These are phyloP conservation scores for Xylariomycetidae sp. DNA, from an alignment of 2,329 filamentous ascomycete genomes.

Conservation along the genomic window DNA sequence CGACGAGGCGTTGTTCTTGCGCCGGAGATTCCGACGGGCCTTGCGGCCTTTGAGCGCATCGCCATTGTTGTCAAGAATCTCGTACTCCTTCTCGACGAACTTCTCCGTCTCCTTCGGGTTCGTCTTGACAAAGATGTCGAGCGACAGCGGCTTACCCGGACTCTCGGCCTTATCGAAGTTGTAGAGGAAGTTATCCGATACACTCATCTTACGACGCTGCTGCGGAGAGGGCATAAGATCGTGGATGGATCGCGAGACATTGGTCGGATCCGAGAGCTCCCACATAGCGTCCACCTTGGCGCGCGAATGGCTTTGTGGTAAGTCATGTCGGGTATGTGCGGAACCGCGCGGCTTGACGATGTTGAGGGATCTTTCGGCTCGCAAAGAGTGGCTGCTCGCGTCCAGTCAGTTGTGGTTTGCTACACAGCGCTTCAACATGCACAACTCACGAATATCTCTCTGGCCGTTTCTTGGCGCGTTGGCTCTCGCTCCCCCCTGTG, in stretches of 20 bases:
- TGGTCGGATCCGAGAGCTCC: slow-evolving; percentile 31
- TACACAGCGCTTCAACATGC: slow-evolving; percentile 1
- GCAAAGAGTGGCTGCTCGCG: too few relatives aligned
- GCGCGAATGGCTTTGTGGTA: slow-evolving; percentile 25
- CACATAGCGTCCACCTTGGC: slow-evolving; percentile 27
- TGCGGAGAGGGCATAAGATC: slow-evolving; percentile 25
- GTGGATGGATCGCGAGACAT: slow-evolving; percentile 28
- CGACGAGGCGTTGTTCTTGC: slow-evolving; percentile 20
- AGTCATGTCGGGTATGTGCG: slow-evolving; percentile 10
- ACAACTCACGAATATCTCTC: slow-evolving; percentile 28
- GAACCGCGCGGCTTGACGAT: slow-evolving; percentile 29
- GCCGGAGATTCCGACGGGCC: slow-evolving; percentile 35
- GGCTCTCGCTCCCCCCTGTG: slow-evolving; percentile 21
- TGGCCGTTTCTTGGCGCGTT: slow-evolving; percentile 31
- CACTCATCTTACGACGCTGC: slow-evolving; percentile 15
- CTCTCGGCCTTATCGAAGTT: slow-evolving; percentile 36
- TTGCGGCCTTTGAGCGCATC: slow-evolving; percentile 37
- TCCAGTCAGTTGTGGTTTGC: not conserved
- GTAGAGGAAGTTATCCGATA: slow-evolving; percentile 34
- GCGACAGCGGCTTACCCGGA: slow-evolving; percentile 33
- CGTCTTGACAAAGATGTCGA: slow-evolving; percentile 32
- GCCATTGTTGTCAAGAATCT: slow-evolving; percentile 40
- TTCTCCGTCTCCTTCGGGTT: slow-evolving; percentile 36
- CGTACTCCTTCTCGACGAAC: slow-evolving; percentile 42
- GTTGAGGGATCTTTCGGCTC: slow-evolving; percentile 29